A percentile compares a stretch with the other conserved stretches of the same genome.
These are phyloP conservation scores for Datisca glomerata DNA, from an alignment of 306 rosid species.

Conservation along the genomic window DNA sequence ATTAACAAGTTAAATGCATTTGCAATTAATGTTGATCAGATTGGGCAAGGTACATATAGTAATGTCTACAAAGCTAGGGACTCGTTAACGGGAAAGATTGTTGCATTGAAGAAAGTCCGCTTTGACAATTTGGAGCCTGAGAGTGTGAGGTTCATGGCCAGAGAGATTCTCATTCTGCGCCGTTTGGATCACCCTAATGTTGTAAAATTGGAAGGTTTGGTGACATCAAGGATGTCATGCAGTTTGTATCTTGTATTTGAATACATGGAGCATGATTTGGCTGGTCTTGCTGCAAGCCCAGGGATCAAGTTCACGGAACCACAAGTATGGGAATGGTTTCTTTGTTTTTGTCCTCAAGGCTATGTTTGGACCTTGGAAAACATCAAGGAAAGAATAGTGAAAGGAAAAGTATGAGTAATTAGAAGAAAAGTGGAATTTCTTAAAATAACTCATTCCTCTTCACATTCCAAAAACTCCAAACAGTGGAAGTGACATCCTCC, in stretches of 20 bases:
- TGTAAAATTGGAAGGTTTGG: slow-evolving; percentile 75
- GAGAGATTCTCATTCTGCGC: slow-evolving; percentile 78
- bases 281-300: slow-evolving; percentile 84
- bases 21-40: slow-evolving; percentile 33
- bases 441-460: no score
- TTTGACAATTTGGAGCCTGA: slow-evolving; percentile 92
- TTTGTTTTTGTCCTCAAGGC: slow-evolving; percentile 7
- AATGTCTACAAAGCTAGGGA: slow-evolving; percentile 96
- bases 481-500: no score
- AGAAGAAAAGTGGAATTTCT: no score
- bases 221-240: slow-evolving; percentile 86
- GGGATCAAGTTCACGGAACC: slow-evolving; percentile 64
- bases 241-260: slow-evolving; percentile 75
- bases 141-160: slow-evolving; percentile 88
- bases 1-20: neutral
- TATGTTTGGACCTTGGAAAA: no score
- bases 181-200: slow-evolving; percentile 87
- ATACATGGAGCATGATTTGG: slow-evolving; percentile 92
- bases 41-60: slow-evolving; percentile 91
- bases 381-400: no score
- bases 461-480: no score
- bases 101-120: slow-evolving; percentile 80
- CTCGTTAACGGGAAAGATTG: slow-evolving; percentile 55
- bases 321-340: slow-evolving; percentile 37
- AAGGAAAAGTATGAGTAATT: no score